phyloP scores from a whole-genome alignment of 2,329 filamentous ascomycete genomes.

The Fusarium protoensiforme region DNA sequence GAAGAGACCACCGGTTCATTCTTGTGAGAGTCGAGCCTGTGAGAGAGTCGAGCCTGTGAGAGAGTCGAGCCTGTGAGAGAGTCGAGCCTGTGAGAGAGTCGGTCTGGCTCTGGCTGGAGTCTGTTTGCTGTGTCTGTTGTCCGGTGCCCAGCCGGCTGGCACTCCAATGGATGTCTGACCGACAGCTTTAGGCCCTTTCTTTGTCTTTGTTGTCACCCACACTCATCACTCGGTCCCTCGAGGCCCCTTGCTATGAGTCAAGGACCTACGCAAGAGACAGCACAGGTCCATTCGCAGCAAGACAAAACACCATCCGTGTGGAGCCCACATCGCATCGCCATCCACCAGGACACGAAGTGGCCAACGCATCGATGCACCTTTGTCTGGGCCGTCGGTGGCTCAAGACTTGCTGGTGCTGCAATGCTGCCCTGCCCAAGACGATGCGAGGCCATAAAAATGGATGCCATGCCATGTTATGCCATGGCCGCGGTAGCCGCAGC shows the following conservation, averaged over 20 bases:
- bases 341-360: conserved; percentile 29
- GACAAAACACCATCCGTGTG: conserved; percentile 33
- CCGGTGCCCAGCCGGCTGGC: conserved; percentile 2
- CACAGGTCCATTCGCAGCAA: conserved; percentile 31
- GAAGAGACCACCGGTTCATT: conserved; percentile 24
- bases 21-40: conserved; percentile 8
- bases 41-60: conserved; percentile 1
- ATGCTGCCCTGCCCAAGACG: conserved; percentile 32
- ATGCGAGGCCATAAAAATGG: conserved; percentile 34
- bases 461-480: conserved; percentile 17
- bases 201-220: conserved; percentile 20
- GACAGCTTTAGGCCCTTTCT: conserved; percentile 1
- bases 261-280: conserved; percentile 18
- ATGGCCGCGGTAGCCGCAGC: conserved; percentile 33
- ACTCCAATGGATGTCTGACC: conserved; percentile 17
- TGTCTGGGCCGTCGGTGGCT: conserved; percentile 18
- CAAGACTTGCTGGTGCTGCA: conserved; percentile 19
- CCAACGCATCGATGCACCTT: conserved; percentile 37
- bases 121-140: conserved; percentile 15
- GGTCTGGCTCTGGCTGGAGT: background rate
- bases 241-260: conserved; percentile 26
- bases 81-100: conserved; percentile 7
- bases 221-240: conserved; percentile 13
- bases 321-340: conserved; percentile 33
- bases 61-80: conserved; percentile 5